A percentile compares a stretch with the other conserved stretches of the same genome.
Conservation (phyloP, 2,329 filamentous ascomycete species). For the Sclerotinia sclerotiorum region DNA sequence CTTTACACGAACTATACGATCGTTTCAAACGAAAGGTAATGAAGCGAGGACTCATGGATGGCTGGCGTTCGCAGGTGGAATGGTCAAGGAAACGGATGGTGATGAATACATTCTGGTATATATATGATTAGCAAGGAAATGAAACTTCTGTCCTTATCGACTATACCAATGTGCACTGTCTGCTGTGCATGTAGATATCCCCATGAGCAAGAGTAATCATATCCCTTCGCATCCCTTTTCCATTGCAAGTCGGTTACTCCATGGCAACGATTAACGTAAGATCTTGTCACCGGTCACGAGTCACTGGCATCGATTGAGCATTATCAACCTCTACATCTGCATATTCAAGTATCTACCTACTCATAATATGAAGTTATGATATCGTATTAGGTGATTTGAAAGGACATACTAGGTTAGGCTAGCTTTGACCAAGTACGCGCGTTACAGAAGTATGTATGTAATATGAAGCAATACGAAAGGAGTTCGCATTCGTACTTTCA, state of each 20-base stretch:
- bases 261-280: not conserved
- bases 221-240: not conserved
- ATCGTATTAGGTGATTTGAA: not conserved
- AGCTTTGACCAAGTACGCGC: not conserved
- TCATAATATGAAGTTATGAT: not conserved
- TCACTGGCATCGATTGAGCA: not conserved
- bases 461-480: not conserved
- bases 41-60: conserved; percentile 1
- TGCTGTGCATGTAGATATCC: not conserved
- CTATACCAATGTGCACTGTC: not conserved
- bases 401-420: not conserved
- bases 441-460: not conserved
- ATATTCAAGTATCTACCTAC: not conserved
- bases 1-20: not conserved
- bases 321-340: not conserved
- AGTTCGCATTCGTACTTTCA: conserved; percentile 1
- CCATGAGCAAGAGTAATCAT: not conserved
- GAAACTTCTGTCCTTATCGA: conserved; percentile 1
- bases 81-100: not conserved
- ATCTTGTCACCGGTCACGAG: not conserved
- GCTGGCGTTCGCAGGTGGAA: conserved; percentile 12
- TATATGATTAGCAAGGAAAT: conserved; percentile 18
- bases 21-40: conserved; percentile 4
- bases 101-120: not conserved
- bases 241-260: not conserved